Base-by-base conservation (phyloP, 169 alveolate genomes). In the Plasmodium vivax region DNA sequence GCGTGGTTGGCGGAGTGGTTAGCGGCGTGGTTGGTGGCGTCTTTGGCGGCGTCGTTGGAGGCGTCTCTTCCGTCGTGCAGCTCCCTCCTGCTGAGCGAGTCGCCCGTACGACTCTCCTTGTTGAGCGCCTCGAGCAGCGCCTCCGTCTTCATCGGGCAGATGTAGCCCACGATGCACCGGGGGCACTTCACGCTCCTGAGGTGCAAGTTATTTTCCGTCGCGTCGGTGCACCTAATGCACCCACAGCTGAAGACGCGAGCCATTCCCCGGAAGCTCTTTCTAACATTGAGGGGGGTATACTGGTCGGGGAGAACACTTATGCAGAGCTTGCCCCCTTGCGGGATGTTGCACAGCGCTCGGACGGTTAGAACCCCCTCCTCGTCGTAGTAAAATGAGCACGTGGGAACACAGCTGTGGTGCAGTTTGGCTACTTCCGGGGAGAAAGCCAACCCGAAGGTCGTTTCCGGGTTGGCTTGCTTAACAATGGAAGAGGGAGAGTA, bases 321-420 rank as follows among this genome's bases (percentile, higher is more conserved):
- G 14, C 97, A 96, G 36, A 98, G 87, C 73, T 87, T 94, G 0
- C 97, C 97, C 6, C 98, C 98, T 51, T 96, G 93, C 12, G 98
- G 98, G 58, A 98, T 96, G 38, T 94, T 93, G 79, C 96, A 97
- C 1, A 98, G 84, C 10, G 99, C 94, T 58, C 99, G 51, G 12
- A 97, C 92, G 38, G 98, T 92, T 54, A 98, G 54, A 51, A 77
- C 74, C n/a, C 98, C 98, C 68, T 95, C 94, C 36, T 95, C 97
- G 83, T 96, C 97, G 58, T 97, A 93, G 75, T 95, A 83, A 68
- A 93, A 82, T 16, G 93, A 93, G 51, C 98, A 96, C 0, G 98
- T 97, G 6, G 99, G 99, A 19, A 95, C 93, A 84, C 97, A 92
- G 79, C 98, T 97, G 92, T 97, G 99, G 32, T 96, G 98, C 47